phyloP scores from a whole-genome alignment of 306 rosid genomes.

The Cyclanthera cordifolia region DNA sequence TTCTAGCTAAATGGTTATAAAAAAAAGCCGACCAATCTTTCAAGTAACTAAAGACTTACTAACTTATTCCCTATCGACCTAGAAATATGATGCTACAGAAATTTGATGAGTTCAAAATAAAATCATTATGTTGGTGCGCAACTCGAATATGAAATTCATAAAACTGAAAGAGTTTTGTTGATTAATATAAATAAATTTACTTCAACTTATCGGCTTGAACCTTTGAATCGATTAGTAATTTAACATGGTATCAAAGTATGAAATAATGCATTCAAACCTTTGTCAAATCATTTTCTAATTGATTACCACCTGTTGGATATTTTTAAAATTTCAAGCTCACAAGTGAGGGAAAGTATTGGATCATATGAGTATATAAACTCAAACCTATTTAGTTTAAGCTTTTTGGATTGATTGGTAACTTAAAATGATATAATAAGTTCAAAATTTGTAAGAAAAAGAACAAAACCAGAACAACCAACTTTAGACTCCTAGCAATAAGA shows the following conservation, averaged over 20 bases:
- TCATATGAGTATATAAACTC: not conserved
- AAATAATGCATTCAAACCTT: too few species aligned
- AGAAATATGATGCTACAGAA: not conserved
- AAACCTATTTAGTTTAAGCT: too few species aligned
- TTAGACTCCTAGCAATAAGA: not conserved
- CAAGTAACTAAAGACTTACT: not conserved
- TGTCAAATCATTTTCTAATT: too few species aligned
- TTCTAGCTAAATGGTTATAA: not conserved
- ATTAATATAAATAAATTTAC: too few species aligned
- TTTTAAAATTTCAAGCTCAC: not conserved
- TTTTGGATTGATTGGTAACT: too few species aligned
- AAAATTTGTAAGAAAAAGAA: not conserved
- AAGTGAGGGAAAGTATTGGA: not conserved
- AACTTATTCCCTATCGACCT: not conserved
- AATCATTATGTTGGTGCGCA: too few species aligned
- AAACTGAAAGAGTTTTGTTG: not conserved
- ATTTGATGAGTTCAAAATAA: too few species aligned
- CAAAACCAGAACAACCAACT: not conserved
- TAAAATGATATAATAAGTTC: not conserved
- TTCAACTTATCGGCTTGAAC: not conserved
- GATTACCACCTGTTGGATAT: too few species aligned
- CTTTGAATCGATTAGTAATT: not conserved
- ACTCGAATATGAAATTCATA: not conserved
- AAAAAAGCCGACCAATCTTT: not conserved
- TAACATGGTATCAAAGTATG: too few species aligned